Evolutionary conservation across 192 early-diverging fungal genomes (phyloP).

Genomic region (Lobosporangium transversale): DNA sequence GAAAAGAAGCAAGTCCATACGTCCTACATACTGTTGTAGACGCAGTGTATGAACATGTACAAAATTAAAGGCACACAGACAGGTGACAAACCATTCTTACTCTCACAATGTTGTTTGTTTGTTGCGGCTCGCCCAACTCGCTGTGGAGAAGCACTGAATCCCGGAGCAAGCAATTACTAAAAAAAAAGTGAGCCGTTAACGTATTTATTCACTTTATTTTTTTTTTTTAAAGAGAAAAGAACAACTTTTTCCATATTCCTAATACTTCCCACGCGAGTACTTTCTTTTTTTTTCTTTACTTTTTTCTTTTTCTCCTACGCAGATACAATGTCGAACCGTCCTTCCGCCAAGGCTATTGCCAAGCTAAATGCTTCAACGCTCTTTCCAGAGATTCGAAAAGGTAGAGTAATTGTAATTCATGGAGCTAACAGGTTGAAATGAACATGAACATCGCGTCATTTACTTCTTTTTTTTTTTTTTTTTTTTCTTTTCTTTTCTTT

Average conservation of each 20-base stretch:
- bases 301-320: background rate
- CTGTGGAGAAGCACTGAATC: conserved; percentile 17
- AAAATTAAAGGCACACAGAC: too few relatives aligned
- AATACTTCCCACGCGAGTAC: background rate
- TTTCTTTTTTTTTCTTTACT: conserved; percentile 2
- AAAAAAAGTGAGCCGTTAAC: background rate
- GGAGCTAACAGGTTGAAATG: background rate
- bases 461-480: background rate
- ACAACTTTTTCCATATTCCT: background rate
- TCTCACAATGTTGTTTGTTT: too few relatives aligned
- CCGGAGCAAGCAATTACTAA: too few relatives aligned
- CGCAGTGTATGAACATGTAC: too few relatives aligned
- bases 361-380: conserved; percentile 48
- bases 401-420: conserved; percentile 14
- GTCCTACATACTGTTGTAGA: too few relatives aligned
- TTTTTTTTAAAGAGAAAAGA: too few relatives aligned
- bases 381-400: conserved; percentile 48
- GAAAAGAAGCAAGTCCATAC: too few relatives aligned
- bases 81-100: too few relatives aligned
- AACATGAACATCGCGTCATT: background rate
- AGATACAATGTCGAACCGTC: conserved; percentile 27
- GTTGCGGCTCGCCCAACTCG: too few relatives aligned
- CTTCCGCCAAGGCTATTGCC: conserved; percentile 45
- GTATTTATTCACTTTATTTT: background rate
- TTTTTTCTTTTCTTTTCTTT: background rate